A percentile compares a stretch with the other conserved stretches of the same genome.
Conservation (phyloP, 345 rosid species). For the Rhodomyrtus tomentosa region DNA sequence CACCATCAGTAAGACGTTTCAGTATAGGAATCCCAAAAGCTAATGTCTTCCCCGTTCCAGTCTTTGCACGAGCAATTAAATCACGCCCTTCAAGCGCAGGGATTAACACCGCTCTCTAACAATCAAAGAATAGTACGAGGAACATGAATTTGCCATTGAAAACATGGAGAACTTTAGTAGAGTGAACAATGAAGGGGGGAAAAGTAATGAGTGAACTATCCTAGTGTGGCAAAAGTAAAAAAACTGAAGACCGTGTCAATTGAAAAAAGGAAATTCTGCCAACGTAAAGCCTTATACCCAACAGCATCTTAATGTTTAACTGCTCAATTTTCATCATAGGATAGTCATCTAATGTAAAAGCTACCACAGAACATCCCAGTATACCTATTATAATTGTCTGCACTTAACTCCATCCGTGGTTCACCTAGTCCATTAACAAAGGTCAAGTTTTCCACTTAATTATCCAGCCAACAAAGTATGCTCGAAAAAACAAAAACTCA, state of each 20-base stretch:
- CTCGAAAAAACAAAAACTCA: neutral
- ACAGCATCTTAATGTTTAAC: neutral
- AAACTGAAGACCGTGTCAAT: neutral
- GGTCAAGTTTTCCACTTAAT: neutral
- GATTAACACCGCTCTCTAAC: constrained; percentile 73
- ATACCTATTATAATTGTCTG: neutral
- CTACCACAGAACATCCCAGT: neutral
- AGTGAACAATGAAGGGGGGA: neutral
- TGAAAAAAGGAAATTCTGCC: neutral
- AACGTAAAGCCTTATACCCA: neutral
- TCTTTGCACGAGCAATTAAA: constrained; percentile 93
- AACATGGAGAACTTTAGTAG: neutral
- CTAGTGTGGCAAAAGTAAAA: neutral
- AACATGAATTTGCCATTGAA: neutral
- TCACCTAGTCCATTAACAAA: neutral
- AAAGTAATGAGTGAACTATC: neutral
- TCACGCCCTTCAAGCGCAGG: constrained; percentile 91
- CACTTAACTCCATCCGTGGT: neutral
- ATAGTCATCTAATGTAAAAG: neutral
- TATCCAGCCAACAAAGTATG: neutral
- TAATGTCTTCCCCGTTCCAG: constrained; percentile 98
- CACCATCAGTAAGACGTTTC: constrained; percentile 63
- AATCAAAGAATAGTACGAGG: neutral
- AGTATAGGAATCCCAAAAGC: constrained; percentile 95
- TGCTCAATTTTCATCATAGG: neutral